Evolutionary conservation across 768 basidiomycete genomes (phyloP).

Genomic region (Obba rivulosa): DNA sequence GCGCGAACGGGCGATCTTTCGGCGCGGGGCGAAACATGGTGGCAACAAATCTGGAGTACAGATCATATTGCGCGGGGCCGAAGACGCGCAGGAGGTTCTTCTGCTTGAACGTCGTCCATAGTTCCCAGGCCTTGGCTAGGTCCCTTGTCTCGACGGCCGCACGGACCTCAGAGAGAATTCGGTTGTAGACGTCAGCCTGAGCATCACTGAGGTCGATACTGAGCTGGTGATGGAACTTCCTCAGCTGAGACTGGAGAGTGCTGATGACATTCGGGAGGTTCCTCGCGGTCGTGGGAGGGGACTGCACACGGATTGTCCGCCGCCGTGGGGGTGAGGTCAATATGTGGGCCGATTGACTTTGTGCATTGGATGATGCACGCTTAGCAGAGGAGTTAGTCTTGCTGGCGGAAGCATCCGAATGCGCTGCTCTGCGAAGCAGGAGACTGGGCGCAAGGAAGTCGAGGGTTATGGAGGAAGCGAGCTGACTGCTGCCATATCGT

Average conservation of each 20-base stretch:
- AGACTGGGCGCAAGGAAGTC: slow-evolving; percentile 41
- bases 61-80: slow-evolving; percentile 34
- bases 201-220: slow-evolving; percentile 4
- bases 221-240: slow-evolving; percentile 2
- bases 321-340: no score
- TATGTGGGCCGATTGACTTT: no score
- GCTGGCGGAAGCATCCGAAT: slow-evolving; percentile 1
- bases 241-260: slow-evolving; percentile 6
- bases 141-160: slow-evolving; percentile 33
- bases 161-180: slow-evolving; percentile 32
- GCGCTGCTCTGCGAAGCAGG: slow-evolving; percentile 10
- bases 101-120: slow-evolving; percentile 41
- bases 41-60: slow-evolving; percentile 33
- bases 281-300: no score
- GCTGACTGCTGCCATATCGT: slow-evolving; percentile 9
- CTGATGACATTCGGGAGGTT: slow-evolving; percentile 3
- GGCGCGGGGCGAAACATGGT: slow-evolving; percentile 6
- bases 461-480: slow-evolving; percentile 23
- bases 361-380: no score
- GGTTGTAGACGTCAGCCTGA: slow-evolving; percentile 31
- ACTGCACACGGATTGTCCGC: no score
- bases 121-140: slow-evolving; percentile 19
- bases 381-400: slow-evolving; percentile 1
- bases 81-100: slow-evolving; percentile 41
- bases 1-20: slow-evolving; percentile 15